Evolutionary conservation across 805 yeast genomes (phyloP), one percentile per base, ranked within the genome.

Genomic region (Saccharomycopsis malanga): DNA sequence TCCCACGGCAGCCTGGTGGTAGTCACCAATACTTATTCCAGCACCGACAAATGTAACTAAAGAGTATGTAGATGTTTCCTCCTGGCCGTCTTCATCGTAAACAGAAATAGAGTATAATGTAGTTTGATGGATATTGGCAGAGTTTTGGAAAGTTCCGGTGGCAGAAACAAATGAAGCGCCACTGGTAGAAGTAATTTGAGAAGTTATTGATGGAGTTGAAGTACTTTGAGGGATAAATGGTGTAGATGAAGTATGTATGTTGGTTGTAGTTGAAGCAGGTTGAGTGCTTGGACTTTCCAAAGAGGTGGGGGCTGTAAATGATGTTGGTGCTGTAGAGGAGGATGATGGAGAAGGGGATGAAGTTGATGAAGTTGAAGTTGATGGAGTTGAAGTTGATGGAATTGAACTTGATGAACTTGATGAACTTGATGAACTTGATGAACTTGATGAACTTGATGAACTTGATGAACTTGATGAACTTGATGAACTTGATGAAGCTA

Each of bases 391-490:
- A 68, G 29, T 25, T n/a, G 45, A 15, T 42, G 45, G 22, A 5
- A 20, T 18, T 5, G 39, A 32, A 15, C 24, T 7, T 18, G 45
- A 9, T 7, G 46, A 4, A 30, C 17, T 34, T 20, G 44, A 73
- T 10, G 70, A 21, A 17, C 9, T 4, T n/a, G 42, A 21, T 20
- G 44, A 73, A 68, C 27, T 25, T 20, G 40, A 20, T 39, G 42
- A 6, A 7, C 21, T 7, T 22, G 34, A 7, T 5, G 42, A 5
- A 17, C 18, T 9, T 9, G 34, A 23, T n/a, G 5, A 7, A 7
- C 17, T 10, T 9, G 22, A 27, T 7, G 45, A 15, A 32, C 43
- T 21, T 5, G 42, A 15, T 5, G 39, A 32, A 15, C 24, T 7
- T 18, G 45, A 9, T 7, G 46, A 4, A 30, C 17, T 34, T 20